Evolutionary conservation across 257 asterid genomes (phyloP), one percentile per base, ranked within the genome.

Genomic region (Vinca minor): DNA sequence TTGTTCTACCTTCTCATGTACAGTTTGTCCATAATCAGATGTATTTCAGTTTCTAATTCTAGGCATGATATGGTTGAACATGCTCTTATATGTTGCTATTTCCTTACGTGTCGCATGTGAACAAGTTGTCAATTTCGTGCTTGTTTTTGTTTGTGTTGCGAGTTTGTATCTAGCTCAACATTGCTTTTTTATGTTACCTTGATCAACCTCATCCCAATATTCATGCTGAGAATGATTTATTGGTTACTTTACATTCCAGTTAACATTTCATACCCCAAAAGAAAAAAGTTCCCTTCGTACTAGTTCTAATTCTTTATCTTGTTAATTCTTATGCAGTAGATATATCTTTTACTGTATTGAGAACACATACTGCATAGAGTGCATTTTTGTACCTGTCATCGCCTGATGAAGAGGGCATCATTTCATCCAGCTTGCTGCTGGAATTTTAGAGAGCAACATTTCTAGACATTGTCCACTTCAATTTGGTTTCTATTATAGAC

Each of bases 1-100:
- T 92, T 73, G 96, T 87, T 69, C 94, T 92, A 71, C 98, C 98
- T 78, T 89, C 98, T 71, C 98, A 92, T 79, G 98, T 92, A 87
- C 66, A 82, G 57, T 53, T 46, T 31, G 34, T 15, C 26, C 9
- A 31, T 48, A 18, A 25, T 21, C 63, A 52, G 46, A 32, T 5
- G 18, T 44, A 34, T 65, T 45, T 52, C 55, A 0, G 25, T 26
- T 42, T 62, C 63, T 23, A 10, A 4, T 29, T 54, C 39, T 65
- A 3, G 35, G 17, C 56, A 61, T 49, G 13, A 47, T 21, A 26
- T 54, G 34, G 59, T 25, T 32, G 54, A 62, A 49, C 25, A 8
- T 31, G 44, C 39, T 12, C 23, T 35, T 36, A 62, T 15, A n/a
- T n/a, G n/a, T n/a, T n/a, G n/a, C n/a, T 50, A 20, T 21, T 0